phyloP scores from a whole-genome alignment of 805 yeast genomes.

The Starmera dryadoides region DNA sequence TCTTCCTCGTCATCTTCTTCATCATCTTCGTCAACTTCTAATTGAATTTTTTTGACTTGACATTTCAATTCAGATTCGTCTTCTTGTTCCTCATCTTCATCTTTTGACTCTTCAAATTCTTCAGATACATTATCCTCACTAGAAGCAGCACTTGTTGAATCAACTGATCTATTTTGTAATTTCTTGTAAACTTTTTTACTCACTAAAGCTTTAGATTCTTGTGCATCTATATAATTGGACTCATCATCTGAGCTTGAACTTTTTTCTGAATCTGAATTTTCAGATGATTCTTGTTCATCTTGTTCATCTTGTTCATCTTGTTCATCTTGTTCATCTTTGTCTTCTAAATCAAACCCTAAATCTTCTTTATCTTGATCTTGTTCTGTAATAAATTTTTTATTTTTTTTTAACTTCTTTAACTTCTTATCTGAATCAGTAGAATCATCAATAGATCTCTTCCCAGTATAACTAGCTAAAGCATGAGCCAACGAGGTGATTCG shows the following conservation, averaged over 20 bases:
- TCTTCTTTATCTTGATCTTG: slow-evolving; percentile 12
- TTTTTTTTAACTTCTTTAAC: slow-evolving; percentile 18
- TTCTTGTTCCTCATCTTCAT: slow-evolving; percentile 12
- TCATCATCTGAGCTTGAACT: no score
- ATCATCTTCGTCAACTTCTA: slow-evolving; percentile 12
- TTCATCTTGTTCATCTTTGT: slow-evolving; percentile 23
- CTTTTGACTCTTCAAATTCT: slow-evolving; percentile 19
- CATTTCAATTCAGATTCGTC: not conserved
- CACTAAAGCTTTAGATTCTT: slow-evolving; percentile 11
- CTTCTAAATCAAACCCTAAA: slow-evolving; percentile 26
- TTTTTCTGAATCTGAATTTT: not conserved
- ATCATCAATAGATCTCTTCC: slow-evolving; percentile 15
- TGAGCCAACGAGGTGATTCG: slow-evolving; percentile 18
- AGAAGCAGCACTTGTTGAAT: slow-evolving; percentile 4
- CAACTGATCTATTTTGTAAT: slow-evolving; percentile 1
- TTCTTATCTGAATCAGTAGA: slow-evolving; percentile 8
- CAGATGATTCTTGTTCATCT: slow-evolving; percentile 25
- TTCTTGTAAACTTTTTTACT: slow-evolving; percentile 17
- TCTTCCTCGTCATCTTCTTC: slow-evolving; percentile 3
- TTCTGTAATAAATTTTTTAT: slow-evolving; percentile 2
- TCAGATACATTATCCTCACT: slow-evolving; percentile 27
- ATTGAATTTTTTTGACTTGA: not conserved
- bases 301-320: slow-evolving; percentile 24
- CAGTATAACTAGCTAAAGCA: slow-evolving; percentile 20
- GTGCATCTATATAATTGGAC: slow-evolving; percentile 13